Evolutionary conservation across 1,284 basidiomycete species (phyloP).

Genomic region (Volvariella surrecta): DNA sequence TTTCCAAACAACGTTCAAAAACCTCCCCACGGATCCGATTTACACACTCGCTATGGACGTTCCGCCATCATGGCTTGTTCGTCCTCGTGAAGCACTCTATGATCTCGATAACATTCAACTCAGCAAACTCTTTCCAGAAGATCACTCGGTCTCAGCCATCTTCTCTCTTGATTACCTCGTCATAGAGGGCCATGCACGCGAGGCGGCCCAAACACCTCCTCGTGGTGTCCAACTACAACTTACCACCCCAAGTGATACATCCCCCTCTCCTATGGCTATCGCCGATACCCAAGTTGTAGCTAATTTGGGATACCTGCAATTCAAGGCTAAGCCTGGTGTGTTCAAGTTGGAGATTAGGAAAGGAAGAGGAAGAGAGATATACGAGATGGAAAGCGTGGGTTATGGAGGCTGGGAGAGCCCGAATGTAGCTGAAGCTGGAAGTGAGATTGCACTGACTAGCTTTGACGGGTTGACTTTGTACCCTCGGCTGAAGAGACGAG

Average conservation of each 20-base stretch:
- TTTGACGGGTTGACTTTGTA: constrained; percentile 88
- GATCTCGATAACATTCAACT: constrained; percentile 97
- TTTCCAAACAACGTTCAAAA: constrained; percentile 40
- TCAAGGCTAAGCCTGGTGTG: constrained; percentile 87
- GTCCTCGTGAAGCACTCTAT: constrained; percentile 81
- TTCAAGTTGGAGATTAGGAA: constrained; percentile 79
- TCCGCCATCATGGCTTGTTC: constrained; percentile 86
- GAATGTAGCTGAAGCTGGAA: constrained; percentile 53
- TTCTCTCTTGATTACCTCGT: constrained; percentile 90
- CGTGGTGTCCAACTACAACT: constrained; percentile 84
- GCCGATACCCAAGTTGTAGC: constrained; percentile 88
- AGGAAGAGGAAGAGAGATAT: constrained; percentile 78
- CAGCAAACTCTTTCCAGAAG: constrained; percentile 47
- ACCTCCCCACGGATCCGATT: constrained; percentile 62
- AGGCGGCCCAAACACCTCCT: constrained; percentile 58
- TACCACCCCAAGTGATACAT: constrained; percentile 14
- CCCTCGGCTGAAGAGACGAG: constrained; percentile 63
- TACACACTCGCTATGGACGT: constrained; percentile 91
- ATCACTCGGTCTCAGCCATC: constrained; percentile 66
- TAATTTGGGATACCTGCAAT: constrained; percentile 94
- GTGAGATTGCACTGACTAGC: constrained; percentile 70
- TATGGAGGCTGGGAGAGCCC: constrained; percentile 80
- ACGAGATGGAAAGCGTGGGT: constrained; percentile 75
- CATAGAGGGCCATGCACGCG: constrained; percentile 90
- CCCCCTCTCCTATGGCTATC: constrained; percentile 25